Percentiles rank a stretch among this genome's conserved stretches.
phyloP scores from a whole-genome alignment of 2,329 filamentous ascomycete genomes.

The Trichoderma breve region DNA sequence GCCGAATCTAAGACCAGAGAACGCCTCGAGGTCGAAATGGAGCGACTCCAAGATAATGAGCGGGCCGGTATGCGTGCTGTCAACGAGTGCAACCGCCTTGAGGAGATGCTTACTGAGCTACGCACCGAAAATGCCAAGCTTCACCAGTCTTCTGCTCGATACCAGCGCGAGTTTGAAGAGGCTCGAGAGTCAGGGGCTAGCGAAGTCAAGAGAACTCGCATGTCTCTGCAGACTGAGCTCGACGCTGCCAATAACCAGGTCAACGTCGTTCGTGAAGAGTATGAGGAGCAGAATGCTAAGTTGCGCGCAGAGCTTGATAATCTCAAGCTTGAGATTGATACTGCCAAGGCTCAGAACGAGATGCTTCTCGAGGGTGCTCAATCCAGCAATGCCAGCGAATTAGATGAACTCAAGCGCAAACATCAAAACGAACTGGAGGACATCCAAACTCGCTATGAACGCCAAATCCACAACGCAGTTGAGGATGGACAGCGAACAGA shows the following conservation, averaged over 20 bases:
- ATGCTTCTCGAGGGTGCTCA: slow-evolving; percentile 81
- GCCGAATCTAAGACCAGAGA: slow-evolving; percentile 70
- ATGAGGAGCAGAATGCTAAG: slow-evolving; percentile 74
- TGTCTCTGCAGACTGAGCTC: slow-evolving; percentile 76
- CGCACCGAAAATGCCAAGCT: slow-evolving; percentile 69
- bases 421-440: slow-evolving; percentile 72
- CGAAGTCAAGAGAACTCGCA: slow-evolving; percentile 78
- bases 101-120: slow-evolving; percentile 53
- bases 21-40: slow-evolving; percentile 64
- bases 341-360: slow-evolving; percentile 75
- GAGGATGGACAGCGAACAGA: slow-evolving; percentile 84
- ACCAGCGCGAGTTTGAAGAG: slow-evolving; percentile 80
- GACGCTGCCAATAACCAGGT: slow-evolving; percentile 83
- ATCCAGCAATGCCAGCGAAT: slow-evolving; percentile 59
- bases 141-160: slow-evolving; percentile 64
- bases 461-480: slow-evolving; percentile 66
- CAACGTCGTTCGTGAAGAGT: slow-evolving; percentile 75
- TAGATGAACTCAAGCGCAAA: slow-evolving; percentile 53
- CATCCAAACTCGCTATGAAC: slow-evolving; percentile 70
- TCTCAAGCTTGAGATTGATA: slow-evolving; percentile 75
- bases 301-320: slow-evolving; percentile 74
- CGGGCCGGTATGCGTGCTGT: slow-evolving; percentile 63
- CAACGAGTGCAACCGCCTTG: slow-evolving; percentile 60
- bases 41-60: slow-evolving; percentile 62
- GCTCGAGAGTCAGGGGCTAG: slow-evolving; percentile 74